Evolutionary conservation across 2,329 filamentous ascomycete genomes (phyloP).

Genomic region (Fonsecaea monophora): DNA sequence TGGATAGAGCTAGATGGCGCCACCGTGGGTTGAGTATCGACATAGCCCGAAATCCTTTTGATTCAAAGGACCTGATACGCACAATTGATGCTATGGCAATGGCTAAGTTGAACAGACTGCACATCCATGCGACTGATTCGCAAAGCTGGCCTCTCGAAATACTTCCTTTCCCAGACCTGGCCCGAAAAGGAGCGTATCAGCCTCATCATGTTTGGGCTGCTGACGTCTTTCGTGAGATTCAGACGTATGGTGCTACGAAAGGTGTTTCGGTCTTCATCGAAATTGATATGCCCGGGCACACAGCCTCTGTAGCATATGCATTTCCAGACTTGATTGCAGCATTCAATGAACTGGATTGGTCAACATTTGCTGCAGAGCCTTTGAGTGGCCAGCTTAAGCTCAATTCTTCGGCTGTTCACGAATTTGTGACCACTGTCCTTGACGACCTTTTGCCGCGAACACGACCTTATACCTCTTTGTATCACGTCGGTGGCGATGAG

Average conservation of each 20-base stretch:
- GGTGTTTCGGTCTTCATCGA: conserved; percentile 77
- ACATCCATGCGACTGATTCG: conserved; percentile 63
- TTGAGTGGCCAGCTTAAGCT: conserved; percentile 73
- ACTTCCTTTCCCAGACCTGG: conserved; percentile 73
- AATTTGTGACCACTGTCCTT: conserved; percentile 75
- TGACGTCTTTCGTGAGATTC: conserved; percentile 68
- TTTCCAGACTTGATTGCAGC: conserved; percentile 76
- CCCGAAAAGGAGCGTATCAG: conserved; percentile 75
- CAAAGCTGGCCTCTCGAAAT: conserved; percentile 77
- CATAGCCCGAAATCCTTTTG: conserved; percentile 74
- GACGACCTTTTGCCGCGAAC: conserved; percentile 78
- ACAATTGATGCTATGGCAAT: conserved; percentile 76
- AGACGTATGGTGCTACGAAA: conserved; percentile 71
- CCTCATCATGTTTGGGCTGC: conserved; percentile 71
- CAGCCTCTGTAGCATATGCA: conserved; percentile 68
- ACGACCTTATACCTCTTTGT: conserved; percentile 72
- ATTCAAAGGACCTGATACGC: conserved; percentile 70
- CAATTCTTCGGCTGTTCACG: conserved; percentile 72
- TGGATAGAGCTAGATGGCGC: conserved; percentile 74
- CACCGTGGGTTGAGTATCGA: conserved; percentile 84
- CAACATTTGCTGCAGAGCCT: conserved; percentile 61
- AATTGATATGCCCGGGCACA: conserved; percentile 83
- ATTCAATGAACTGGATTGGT: conserved; percentile 61
- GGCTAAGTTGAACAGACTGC: conserved; percentile 63
- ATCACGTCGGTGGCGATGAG: conserved; percentile 89